A percentile compares a stretch with the other conserved stretches of the same genome.
Conservation (phyloP, 768 basidiomycete genomes). For the Suillus americanus region DNA sequence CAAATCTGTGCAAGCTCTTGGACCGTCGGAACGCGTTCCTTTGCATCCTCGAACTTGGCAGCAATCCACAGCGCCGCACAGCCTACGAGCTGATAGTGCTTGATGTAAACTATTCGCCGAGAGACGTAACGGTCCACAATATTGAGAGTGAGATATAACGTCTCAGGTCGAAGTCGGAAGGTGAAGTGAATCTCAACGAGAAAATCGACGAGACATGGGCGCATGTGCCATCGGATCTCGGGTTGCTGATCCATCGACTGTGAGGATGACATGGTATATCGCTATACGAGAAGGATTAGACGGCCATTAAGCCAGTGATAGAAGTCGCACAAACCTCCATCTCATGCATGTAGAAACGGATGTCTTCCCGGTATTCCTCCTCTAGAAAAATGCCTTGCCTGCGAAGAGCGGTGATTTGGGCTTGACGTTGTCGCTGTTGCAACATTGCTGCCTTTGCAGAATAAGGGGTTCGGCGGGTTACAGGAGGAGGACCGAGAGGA, state of each 20-base stretch:
- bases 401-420: slow-evolving; percentile 66
- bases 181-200: slow-evolving; percentile 98
- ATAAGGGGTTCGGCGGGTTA: slow-evolving; percentile 62
- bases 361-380: slow-evolving; percentile 94
- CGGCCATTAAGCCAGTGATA: slow-evolving; percentile 11
- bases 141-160: slow-evolving; percentile 96
- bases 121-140: slow-evolving; percentile 99
- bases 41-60: slow-evolving; percentile 98
- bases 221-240: slow-evolving; percentile 99
- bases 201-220: slow-evolving; percentile 97
- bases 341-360: slow-evolving; percentile 90
- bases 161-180: slow-evolving; percentile 96
- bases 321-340: slow-evolving; percentile 82
- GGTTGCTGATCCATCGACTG: slow-evolving; percentile 99
- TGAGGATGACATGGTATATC: slow-evolving; percentile 84
- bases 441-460: slow-evolving; percentile 58
- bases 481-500: slow-evolving; percentile 44
- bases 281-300: slow-evolving; percentile 40
- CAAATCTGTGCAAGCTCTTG: slow-evolving; percentile 94
- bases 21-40: slow-evolving; percentile 95
- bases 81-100: slow-evolving; percentile 98
- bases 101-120: slow-evolving; percentile 96
- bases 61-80: slow-evolving; percentile 99
- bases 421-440: slow-evolving; percentile 68
- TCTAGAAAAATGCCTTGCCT: slow-evolving; percentile 80